These are phyloP conservation scores for Chimonanthus salicifolius DNA, from an alignment of 164 flowering plant genomes.

Conservation along the genomic window DNA sequence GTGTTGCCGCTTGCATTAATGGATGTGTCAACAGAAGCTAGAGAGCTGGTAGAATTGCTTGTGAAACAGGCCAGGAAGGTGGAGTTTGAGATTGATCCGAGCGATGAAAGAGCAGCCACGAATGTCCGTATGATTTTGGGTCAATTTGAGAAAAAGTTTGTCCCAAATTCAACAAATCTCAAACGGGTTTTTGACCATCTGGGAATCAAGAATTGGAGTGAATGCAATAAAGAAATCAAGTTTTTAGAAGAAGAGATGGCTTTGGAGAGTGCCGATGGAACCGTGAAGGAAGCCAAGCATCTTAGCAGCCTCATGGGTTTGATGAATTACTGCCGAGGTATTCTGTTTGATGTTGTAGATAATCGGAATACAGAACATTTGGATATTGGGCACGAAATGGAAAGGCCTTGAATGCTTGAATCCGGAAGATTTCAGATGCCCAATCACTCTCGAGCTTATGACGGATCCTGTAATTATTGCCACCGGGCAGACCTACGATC, in stretches of 20 bases:
- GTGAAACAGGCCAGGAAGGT: constrained; percentile 53
- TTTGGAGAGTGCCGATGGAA: constrained; percentile 20
- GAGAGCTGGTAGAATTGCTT: constrained; percentile 58
- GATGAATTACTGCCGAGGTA: constrained; percentile 53
- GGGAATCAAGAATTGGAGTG: constrained; percentile 52
- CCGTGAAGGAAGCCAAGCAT: constrained; percentile 35
- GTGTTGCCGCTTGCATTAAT: constrained; percentile 48
- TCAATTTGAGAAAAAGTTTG: constrained; percentile 43
- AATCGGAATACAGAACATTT: background rate
- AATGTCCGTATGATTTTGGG: constrained; percentile 33
- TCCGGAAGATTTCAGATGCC: constrained; percentile 69
- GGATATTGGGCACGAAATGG: constrained; percentile 13
- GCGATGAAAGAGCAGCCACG: constrained; percentile 31
- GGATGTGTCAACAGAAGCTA: constrained; percentile 39
- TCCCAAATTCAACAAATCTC: constrained; percentile 30
- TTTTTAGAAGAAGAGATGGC: constrained; percentile 60
- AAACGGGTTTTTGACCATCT: constrained; percentile 46
- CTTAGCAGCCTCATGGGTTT: constrained; percentile 57
- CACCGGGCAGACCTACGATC: constrained; percentile 83
- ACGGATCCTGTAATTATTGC: constrained; percentile 66
- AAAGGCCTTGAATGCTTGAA: constrained; percentile 35
- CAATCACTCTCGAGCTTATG: constrained; percentile 80
- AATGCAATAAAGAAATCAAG: constrained; percentile 53
- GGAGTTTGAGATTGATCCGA: constrained; percentile 36
- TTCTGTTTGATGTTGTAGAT: constrained; percentile 33